Base-by-base conservation (phyloP, 139 green algal species). In the Bryopsis sp. region DNA sequence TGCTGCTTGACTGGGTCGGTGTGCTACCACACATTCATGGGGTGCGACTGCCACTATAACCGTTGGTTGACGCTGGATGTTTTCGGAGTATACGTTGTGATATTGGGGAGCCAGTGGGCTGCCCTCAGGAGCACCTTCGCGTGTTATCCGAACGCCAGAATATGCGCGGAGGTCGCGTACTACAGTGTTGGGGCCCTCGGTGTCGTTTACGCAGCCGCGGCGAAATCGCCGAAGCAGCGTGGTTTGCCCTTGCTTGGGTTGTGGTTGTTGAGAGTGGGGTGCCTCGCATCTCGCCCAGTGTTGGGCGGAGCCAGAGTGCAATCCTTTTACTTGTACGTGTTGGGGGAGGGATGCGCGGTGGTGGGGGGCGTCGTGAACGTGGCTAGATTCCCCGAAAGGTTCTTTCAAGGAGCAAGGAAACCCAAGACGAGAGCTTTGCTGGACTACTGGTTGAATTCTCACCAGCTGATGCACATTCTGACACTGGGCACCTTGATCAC, bases 401-500 rank as follows among this genome's bases (percentile, higher is more conserved):
- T 71, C 68, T n/a, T n/a, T n/a, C n/a, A n/a, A n/a, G n/a, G n/a
- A n/a, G n/a, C n/a, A n/a, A n/a, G n/a, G n/a, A n/a, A n/a, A n/a
- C n/a, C n/a, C n/a, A n/a, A n/a, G n/a, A n/a, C n/a, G n/a, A n/a
- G n/a, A n/a, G n/a, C n/a, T 2, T 63, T 43, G 1, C 74, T 83
- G 33, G 79, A 85, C 68, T 78, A 75, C 43, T 76, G 78, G 59
- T 50, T 78, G 2, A 85, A 82, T 54, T 76, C 60, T 32, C 79
- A 85, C 60, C 76, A 85, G 68, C 63, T 85, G 67, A 81, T 82
- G 73, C 76, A 80, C 48, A 61, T 82, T 19, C 36, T 81, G n/a
- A n/a, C n/a, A n/a, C n/a, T n/a, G n/a, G n/a, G n/a, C n/a, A n/a
- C n/a, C n/a, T n/a, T n/a, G n/a, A n/a, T n/a, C n/a, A n/a, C n/a